Evolutionary conservation across 345 rosid genomes (phyloP), one percentile per base, ranked within the genome.

Genomic region (Durio zibethinus): DNA sequence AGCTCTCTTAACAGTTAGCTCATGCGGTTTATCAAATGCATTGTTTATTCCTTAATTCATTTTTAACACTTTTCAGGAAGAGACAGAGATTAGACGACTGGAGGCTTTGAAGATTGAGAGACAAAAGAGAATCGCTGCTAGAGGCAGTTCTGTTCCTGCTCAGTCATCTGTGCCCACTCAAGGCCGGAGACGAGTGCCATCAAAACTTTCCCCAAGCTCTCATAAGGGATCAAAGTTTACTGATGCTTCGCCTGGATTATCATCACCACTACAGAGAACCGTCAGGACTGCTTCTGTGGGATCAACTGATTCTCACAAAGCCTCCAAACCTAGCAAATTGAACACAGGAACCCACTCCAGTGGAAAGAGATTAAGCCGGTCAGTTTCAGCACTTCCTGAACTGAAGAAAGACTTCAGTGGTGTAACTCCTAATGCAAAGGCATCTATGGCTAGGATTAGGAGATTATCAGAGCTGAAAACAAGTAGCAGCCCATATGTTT

Each of bases 111-210:
- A 90, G 81, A 69, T 88, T 64, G 93, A 87, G 81, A 93, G 98
- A 84, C 97, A 94, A 79, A 91, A 94, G 86, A 84, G 98, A 85
- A 94, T 94, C 75, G 90, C 97, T 79, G 86, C 97, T 48, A 88
- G 90, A 81, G 87, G 88, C 74, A 83, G 89, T 78, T 79, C 93
- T 31, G 60, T 77, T 42, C 78, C 88, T 62, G 83, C 82, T 73
- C 92, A 83, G 80, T 70, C 91, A 76, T 76, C 82, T 45, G 79
- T 78, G 57, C 71, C 87, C 45, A 78, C 79, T 66, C 92, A 82
- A 88, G 75, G 83, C 74, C 85, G 83, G 82, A 96, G 88, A 83
- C 85, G 75, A 38, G 71, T 91, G 57, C 87, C 86, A 2, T 76
- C 80, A 59, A 92, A 91, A 85, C 84, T 84, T 84, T 93, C 93